Percentiles rank a stretch among this genome's conserved stretches.
These are phyloP conservation scores for Triticum timopheevii DNA, from an alignment of 176 grass and related monocot genomes.

Conservation along the genomic window DNA sequence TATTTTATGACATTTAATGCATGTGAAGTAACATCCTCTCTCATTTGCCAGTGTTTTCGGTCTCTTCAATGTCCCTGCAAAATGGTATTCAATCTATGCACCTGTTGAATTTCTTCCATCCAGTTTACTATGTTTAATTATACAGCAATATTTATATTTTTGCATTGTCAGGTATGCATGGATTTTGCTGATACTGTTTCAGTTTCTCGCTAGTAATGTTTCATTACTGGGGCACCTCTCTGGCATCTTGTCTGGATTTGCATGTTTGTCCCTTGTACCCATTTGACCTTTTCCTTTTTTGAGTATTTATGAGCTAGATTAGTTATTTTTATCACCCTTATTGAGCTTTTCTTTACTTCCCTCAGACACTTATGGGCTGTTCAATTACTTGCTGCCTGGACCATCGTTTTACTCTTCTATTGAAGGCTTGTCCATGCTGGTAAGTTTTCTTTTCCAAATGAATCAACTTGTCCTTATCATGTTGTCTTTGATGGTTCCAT, in stretches of 20 bases:
- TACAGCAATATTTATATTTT: constrained; percentile 18
- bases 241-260: constrained; percentile 96
- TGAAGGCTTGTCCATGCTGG: constrained; percentile 70
- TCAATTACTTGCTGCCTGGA: constrained; percentile 83
- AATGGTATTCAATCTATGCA: constrained; percentile 59
- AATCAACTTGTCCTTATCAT: constrained; percentile 22
- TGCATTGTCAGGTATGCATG: constrained; percentile 75
- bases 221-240: constrained; percentile 92
- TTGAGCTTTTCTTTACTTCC: constrained; percentile 35
- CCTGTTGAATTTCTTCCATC: constrained; percentile 20
- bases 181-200: constrained; percentile 92
- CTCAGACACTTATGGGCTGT: constrained; percentile 75
- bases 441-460: constrained; percentile 48
- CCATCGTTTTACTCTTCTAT: constrained; percentile 90
- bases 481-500: background rate
- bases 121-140: constrained; percentile 24
- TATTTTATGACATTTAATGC: constrained; percentile 18
- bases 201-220: constrained; percentile 88
- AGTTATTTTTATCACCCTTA: constrained; percentile 22
- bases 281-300: constrained; percentile 39
- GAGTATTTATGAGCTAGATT: constrained; percentile 17
- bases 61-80: constrained; percentile 96
- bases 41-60: constrained; percentile 82
- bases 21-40: constrained; percentile 22
- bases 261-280: constrained; percentile 70